A percentile compares a stretch with the other conserved stretches of the same genome.
Conservation (phyloP, 805 yeast species). For the Metschnikowia similis region DNA sequence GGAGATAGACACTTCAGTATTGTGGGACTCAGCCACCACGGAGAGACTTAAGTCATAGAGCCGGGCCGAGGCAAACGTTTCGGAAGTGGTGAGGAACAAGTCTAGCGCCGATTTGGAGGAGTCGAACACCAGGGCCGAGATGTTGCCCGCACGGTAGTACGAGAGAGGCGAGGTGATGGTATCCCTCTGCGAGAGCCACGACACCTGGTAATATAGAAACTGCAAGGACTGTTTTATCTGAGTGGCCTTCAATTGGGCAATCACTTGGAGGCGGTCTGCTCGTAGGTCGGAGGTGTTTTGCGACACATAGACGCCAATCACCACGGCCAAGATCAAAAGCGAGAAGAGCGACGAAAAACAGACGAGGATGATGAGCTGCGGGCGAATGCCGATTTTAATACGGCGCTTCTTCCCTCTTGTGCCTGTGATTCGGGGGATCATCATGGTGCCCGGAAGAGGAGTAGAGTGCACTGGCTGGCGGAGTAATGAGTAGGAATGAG, state of each 20-base stretch:
- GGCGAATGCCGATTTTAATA: slow-evolving; percentile 58
- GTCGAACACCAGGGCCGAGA: slow-evolving; percentile 39
- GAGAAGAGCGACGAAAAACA: slow-evolving; percentile 66
- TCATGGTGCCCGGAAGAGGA: neutral
- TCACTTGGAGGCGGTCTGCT: slow-evolving; percentile 68
- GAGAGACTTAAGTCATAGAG: slow-evolving; percentile 59
- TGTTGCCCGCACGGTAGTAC: slow-evolving; percentile 69
- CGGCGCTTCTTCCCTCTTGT: slow-evolving; percentile 14
- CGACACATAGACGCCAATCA: slow-evolving; percentile 69
- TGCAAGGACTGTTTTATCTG: slow-evolving; percentile 69
- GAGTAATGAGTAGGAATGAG: neutral
- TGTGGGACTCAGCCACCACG: slow-evolving; percentile 39
- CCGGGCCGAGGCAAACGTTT: slow-evolving; percentile 57
- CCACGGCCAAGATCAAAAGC: slow-evolving; percentile 66
- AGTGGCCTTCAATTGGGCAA: slow-evolving; percentile 76
- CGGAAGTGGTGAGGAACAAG: slow-evolving; percentile 61
- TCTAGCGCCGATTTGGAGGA: slow-evolving; percentile 46
- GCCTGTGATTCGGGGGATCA: neutral
- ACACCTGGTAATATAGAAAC: slow-evolving; percentile 62
- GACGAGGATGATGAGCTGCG: slow-evolving; percentile 71
- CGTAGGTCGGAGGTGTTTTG: slow-evolving; percentile 56
- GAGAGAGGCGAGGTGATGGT: slow-evolving; percentile 57
- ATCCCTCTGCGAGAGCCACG: slow-evolving; percentile 59
- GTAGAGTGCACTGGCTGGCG: neutral
- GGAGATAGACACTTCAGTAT: slow-evolving; percentile 25